These are phyloP conservation scores for Pestalotiopsis fici DNA, from an alignment of 2,329 filamentous ascomycete genomes.

Conservation along the genomic window DNA sequence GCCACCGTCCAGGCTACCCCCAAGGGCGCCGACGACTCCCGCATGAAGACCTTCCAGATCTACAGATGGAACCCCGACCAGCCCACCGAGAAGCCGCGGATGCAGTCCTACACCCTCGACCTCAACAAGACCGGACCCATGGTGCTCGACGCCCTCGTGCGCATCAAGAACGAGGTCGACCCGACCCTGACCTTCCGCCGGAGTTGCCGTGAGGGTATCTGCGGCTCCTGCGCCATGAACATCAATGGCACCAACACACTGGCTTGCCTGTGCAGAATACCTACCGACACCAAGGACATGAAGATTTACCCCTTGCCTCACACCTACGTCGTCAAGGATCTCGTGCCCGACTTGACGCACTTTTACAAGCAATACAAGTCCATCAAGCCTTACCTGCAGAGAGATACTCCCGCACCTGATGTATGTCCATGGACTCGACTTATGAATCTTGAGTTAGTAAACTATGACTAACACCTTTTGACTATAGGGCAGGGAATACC, in stretches of 20 bases:
- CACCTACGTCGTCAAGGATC: conserved; percentile 98
- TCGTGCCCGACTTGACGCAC: conserved; percentile 94
- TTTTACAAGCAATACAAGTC: conserved; percentile 99
- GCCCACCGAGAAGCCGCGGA: conserved; percentile 87
- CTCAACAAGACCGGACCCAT: conserved; percentile 99
- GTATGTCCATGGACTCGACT: conserved; percentile 57
- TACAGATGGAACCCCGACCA: conserved; percentile 98
- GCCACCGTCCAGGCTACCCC: conserved; percentile 64
- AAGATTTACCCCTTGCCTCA: conserved; percentile 98
- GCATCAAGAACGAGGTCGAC: conserved; percentile 99
- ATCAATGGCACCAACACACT: conserved; percentile 98
- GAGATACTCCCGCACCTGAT: conserved; percentile 79
- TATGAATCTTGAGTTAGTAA: background rate
- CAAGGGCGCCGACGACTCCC: conserved; percentile 54
- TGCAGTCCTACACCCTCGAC: conserved; percentile 94
- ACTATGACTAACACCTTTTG: conserved; percentile 14
- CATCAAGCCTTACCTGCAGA: conserved; percentile 97
- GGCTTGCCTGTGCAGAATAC: conserved; percentile 97
- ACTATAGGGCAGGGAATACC: conserved; percentile 94
- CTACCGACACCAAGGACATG: conserved; percentile 78
- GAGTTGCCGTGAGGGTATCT: conserved; percentile 97
- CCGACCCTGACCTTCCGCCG: conserved; percentile 94
- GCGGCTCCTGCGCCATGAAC: conserved; percentile 99
- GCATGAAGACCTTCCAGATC: conserved; percentile 94
- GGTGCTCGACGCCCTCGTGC: conserved; percentile 94